Conservation (phyloP, 2,329 filamentous ascomycete genomes). For the Mycosphaerella arachidis region DNA sequence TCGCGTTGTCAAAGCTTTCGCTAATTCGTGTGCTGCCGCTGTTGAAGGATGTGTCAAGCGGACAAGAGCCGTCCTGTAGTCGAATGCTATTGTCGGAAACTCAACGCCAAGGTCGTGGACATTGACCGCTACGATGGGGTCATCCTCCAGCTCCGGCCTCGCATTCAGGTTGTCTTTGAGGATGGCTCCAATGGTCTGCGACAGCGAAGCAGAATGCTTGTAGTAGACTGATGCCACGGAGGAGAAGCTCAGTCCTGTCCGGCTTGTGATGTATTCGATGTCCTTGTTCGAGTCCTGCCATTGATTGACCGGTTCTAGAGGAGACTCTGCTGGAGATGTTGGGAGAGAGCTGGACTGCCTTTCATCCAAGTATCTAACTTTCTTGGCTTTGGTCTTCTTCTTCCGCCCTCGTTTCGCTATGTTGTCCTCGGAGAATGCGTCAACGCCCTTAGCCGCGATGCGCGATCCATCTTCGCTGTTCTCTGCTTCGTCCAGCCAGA, state of each 20-base stretch:
- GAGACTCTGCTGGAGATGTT: constrained; percentile 25
- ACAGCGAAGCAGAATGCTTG: constrained; percentile 51
- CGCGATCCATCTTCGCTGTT: constrained; percentile 43
- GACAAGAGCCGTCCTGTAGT: constrained; percentile 51
- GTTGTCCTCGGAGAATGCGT: constrained; percentile 66
- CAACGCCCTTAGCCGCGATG: constrained; percentile 64
- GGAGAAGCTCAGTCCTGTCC: constrained; percentile 45
- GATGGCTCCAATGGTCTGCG: constrained; percentile 53
- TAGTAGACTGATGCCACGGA: constrained; percentile 57
- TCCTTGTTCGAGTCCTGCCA: constrained; percentile 57
- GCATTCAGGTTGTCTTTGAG: constrained; percentile 37
- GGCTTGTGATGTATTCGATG: constrained; percentile 56
- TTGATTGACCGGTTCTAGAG: constrained; percentile 41
- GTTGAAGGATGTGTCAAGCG: constrained; percentile 55
- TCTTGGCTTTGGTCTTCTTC: constrained; percentile 41
- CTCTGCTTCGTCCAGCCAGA: constrained; percentile 67
- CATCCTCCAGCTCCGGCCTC: constrained; percentile 11
- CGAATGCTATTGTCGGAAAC: constrained; percentile 49
- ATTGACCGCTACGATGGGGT: constrained; percentile 32
- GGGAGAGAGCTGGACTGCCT: constrained; percentile 23
- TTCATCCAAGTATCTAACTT: constrained; percentile 29
- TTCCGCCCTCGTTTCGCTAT: constrained; percentile 43
- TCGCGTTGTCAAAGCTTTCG: constrained; percentile 47
- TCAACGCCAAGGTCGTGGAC: constrained; percentile 52
- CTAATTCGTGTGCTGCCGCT: constrained; percentile 56